These are phyloP conservation scores for Magnaporthiopsis incrustans DNA, from an alignment of 2,329 filamentous ascomycete species.

Conservation along the genomic window DNA sequence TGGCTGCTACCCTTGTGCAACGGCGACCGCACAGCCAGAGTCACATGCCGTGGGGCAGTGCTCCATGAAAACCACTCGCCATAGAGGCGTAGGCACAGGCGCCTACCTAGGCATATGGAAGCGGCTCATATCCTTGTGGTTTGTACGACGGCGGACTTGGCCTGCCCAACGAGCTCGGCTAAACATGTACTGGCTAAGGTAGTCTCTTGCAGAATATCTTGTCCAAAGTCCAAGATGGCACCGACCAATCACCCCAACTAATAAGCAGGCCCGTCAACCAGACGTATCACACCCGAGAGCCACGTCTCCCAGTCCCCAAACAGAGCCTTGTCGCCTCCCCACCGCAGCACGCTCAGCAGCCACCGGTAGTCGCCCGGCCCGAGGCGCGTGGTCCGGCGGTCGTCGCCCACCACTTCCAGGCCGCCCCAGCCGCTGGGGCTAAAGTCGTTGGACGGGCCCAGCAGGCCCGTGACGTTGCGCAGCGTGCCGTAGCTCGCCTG, in stretches of 20 bases:
- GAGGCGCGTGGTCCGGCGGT: slow-evolving; percentile 9
- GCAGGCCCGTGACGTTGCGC: slow-evolving; percentile 10
- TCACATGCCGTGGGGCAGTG: too few relatives aligned
- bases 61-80: too few relatives aligned
- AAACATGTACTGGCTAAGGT: too few relatives aligned
- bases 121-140: too few relatives aligned
- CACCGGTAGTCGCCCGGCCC: slow-evolving; percentile 14
- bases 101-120: too few relatives aligned
- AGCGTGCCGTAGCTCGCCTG: slow-evolving; percentile 9
- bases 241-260: neutral
- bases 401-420: slow-evolving; percentile 8
- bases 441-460: slow-evolving; percentile 11
- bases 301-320: slow-evolving; percentile 19
- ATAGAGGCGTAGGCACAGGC: too few relatives aligned
- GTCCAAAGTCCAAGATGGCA: too few relatives aligned
- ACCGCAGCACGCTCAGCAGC: slow-evolving; percentile 13
- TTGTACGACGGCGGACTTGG: too few relatives aligned
- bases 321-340: slow-evolving; percentile 13
- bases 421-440: slow-evolving; percentile 12
- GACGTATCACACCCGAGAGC: slow-evolving; percentile 28
- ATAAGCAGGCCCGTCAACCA: slow-evolving; percentile 7
- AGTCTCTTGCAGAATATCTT: too few relatives aligned
- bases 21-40: too few relatives aligned
- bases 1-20: too few relatives aligned
- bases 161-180: too few relatives aligned